Percentiles rank a stretch among this genome's conserved stretches.
Conservation (phyloP, 805 yeast genomes). For the Metschnikowia henanensis region DNA sequence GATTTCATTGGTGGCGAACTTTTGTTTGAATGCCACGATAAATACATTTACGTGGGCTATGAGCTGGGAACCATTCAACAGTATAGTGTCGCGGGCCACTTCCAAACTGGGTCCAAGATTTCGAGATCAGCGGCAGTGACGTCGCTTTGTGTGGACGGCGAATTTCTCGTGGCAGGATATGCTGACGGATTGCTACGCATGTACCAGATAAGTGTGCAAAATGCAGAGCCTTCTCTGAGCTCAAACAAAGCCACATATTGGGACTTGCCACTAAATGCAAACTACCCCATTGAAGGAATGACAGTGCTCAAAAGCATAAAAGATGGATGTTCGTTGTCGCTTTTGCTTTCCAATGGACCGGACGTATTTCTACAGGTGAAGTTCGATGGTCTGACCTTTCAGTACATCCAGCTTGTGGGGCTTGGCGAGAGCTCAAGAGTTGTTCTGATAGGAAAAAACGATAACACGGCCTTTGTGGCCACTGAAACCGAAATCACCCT, state of each 20-base stretch:
- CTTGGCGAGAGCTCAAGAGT: slow-evolving; percentile 25
- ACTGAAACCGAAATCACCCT: slow-evolving; percentile 11
- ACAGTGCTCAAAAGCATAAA: neutral
- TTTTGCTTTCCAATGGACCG: slow-evolving; percentile 26
- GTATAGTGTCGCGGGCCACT: slow-evolving; percentile 21
- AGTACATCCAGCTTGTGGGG: slow-evolving; percentile 22
- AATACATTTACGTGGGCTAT: slow-evolving; percentile 43
- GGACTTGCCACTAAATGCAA: slow-evolving; percentile 10
- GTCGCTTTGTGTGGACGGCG: slow-evolving; percentile 11
- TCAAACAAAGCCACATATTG: neutral
- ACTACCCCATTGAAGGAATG: slow-evolving; percentile 10
- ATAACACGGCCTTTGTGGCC: slow-evolving; percentile 6
- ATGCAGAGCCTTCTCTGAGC: neutral
- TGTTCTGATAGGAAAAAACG: slow-evolving; percentile 11
- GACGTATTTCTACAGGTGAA: slow-evolving; percentile 21
- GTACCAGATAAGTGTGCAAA: slow-evolving; percentile 1
- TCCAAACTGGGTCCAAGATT: slow-evolving; percentile 12
- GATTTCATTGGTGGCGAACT: slow-evolving; percentile 9
- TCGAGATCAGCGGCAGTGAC: slow-evolving; percentile 14
- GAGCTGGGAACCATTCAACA: slow-evolving; percentile 34
- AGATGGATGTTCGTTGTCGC: neutral
- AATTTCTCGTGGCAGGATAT: slow-evolving; percentile 22
- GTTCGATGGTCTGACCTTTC: slow-evolving; percentile 7
- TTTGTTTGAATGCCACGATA: slow-evolving; percentile 52
- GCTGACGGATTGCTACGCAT: slow-evolving; percentile 18